Percentiles rank a stretch among this genome's conserved stretches.
These are phyloP conservation scores for Excoecaria agallocha DNA, from an alignment of 345 rosid genomes.

Conservation along the genomic window DNA sequence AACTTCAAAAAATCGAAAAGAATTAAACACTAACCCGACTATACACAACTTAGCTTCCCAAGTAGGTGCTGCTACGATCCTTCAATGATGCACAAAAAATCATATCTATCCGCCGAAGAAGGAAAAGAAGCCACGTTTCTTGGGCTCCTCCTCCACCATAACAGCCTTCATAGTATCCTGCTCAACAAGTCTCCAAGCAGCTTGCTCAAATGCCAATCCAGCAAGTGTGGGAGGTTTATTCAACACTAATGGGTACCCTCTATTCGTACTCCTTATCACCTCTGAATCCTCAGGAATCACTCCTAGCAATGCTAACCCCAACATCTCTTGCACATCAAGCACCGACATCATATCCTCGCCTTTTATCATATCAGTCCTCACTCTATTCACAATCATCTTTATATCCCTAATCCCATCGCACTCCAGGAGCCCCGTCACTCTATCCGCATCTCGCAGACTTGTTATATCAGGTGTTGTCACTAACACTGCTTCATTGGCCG, in stretches of 20 bases:
- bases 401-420: slow-evolving; percentile 94
- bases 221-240: slow-evolving; percentile 92
- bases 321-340: slow-evolving; percentile 90
- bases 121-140: slow-evolving; percentile 82
- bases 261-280: slow-evolving; percentile 82
- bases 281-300: slow-evolving; percentile 91
- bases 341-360: slow-evolving; percentile 99
- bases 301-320: slow-evolving; percentile 76
- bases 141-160: slow-evolving; percentile 91
- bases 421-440: slow-evolving; percentile 79
- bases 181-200: slow-evolving; percentile 98
- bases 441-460: slow-evolving; percentile 80
- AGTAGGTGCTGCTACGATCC: too few relatives aligned
- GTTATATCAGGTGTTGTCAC: slow-evolving; percentile 95
- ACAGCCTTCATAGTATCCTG: slow-evolving; percentile 98
- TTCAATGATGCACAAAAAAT: too few relatives aligned
- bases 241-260: slow-evolving; percentile 87
- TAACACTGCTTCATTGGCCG: slow-evolving; percentile 83
- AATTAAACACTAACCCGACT: slow-evolving; percentile 28
- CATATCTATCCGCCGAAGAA: slow-evolving; percentile 62
- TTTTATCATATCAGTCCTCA: slow-evolving; percentile 91
- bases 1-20: neutral
- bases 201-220: slow-evolving; percentile 94
- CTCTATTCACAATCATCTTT: slow-evolving; percentile 91
- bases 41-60: slow-evolving; percentile 23